Evolutionary conservation across 2,329 filamentous ascomycete species (phyloP), one percentile per base, ranked within the genome.

Genomic region (Cercospora sp.): DNA sequence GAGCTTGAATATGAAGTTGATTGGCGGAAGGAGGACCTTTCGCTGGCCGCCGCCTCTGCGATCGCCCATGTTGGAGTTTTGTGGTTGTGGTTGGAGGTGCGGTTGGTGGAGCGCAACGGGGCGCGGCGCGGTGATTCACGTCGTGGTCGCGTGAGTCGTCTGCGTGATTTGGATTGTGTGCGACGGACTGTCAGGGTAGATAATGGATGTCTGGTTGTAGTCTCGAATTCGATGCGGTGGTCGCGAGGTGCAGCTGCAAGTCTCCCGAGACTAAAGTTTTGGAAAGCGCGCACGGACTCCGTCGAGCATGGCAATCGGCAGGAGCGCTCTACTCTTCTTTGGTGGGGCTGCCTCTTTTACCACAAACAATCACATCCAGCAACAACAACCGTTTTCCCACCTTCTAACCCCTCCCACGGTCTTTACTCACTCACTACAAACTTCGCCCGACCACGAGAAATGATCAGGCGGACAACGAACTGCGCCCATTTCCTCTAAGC

Each of bases 1-100:
- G 45, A 97, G 90, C 85, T 95, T 97, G 88, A 95, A 95, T 80
- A 95, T 94, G 81, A 93, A 93, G 82, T 95, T 94, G 84, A 92
- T 92, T 1, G 90, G 90, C 68, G 90, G 89, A 73, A 92, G 86
- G 71, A 92, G 85, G 72, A 91, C 90, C 83, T 89, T 89, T 74
- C 85, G 76, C 65, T 78, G 74, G 37, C 80, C 86, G 71, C 83
- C 85, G 72, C 85, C 84, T 77, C 84, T 80, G 61, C 86, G 85
- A 76, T 64, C 85, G 72, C 85, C 82, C 88, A 85, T 85, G 71
- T 66, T 79, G 75, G 59, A n/a, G 49, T 26, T 24, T 7, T 66
- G 24, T 43, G 55, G 43, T 32, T 13, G 51, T 63, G 65, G 21
- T 34, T 37, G 26, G 12, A 32, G 21, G 28, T 28, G 43, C 18